Evolutionary conservation across 2,329 filamentous ascomycete species (phyloP), one percentile per base, ranked within the genome.

Genomic region (Iodosphaeria phyllophila): DNA sequence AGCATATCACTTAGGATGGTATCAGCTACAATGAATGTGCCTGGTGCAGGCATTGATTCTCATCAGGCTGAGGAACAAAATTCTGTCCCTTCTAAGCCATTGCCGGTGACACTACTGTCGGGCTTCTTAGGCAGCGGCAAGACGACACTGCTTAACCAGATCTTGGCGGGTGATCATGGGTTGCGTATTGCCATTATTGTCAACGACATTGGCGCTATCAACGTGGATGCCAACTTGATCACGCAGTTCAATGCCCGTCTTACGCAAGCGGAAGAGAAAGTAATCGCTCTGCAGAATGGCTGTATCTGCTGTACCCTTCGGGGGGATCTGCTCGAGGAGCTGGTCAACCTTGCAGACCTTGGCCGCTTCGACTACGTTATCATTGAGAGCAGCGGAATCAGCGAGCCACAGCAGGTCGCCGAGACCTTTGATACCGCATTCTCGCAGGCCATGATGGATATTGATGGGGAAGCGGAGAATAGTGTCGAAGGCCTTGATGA

Each of bases 291-390:
- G 27, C 70, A 77, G 37, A 78, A 77, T 32, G 72, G 74, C 7
- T 80, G 75, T 34, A 82, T 82, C 37, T 82, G 74, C 52, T 82
- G 75, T 36, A 80, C 74, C 0, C 54, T 80, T 0, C 66, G 75
- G 4, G 73, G 74, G 1, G 74, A 80, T 28, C 47, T 80, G 2
- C 57, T 82, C 1, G 65, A 74, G 30, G 74, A 80, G 40, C 58
- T 80, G 0, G 72, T 73, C 1, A 59, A 59, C 1, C 52, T 80
- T 2, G 60, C 72, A 0, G 62, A 71, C 38, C 55, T 67, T 1
- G 58, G 66, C 11, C 52, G 60, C 24, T 72, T 79, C 18, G 71
- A 80, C 41, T 79, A 80, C 41, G 64, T 79, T 14, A 53, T 78
- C 19, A 74, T 77, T 20, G 74, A 79, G 43, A 76, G 70, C 39